These are phyloP conservation scores for Tephrocybe sp. DNA, from an alignment of 768 basidiomycete species.

Conservation along the genomic window DNA sequence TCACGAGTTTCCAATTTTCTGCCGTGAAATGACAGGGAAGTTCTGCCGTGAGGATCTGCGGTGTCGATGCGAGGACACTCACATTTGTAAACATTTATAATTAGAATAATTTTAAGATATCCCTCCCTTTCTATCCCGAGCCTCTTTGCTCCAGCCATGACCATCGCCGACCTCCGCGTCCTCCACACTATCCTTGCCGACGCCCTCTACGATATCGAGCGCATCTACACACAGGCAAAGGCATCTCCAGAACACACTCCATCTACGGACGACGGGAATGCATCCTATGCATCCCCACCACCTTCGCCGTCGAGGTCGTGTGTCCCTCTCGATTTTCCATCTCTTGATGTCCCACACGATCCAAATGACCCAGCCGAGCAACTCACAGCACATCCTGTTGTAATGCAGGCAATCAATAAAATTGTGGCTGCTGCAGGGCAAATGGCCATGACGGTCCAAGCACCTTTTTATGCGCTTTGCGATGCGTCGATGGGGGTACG, in stretches of 20 bases:
- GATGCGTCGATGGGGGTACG: slow-evolving; percentile 72
- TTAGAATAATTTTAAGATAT: slow-evolving; percentile 10
- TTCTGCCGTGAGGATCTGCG: slow-evolving; percentile 16
- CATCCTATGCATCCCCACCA: slow-evolving; percentile 31
- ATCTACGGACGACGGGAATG: background rate
- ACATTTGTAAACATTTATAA: slow-evolving; percentile 13
- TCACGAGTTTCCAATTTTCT: slow-evolving; percentile 7
- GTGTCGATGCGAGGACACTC: slow-evolving; percentile 7
- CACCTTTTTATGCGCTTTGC: slow-evolving; percentile 70
- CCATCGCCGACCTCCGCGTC: slow-evolving; percentile 62
- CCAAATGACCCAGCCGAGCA: slow-evolving; percentile 48
- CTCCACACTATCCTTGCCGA: slow-evolving; percentile 68
- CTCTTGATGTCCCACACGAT: slow-evolving; percentile 48
- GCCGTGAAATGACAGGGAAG: slow-evolving; percentile 20
- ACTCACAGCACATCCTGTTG: slow-evolving; percentile 59
- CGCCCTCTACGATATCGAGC: slow-evolving; percentile 69
- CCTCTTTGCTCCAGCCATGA: slow-evolving; percentile 35
- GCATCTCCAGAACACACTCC: slow-evolving; percentile 8
- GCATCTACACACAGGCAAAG: slow-evolving; percentile 42
- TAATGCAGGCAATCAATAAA: slow-evolving; percentile 57
- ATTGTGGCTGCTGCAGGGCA: slow-evolving; percentile 74
- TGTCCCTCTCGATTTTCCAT: slow-evolving; percentile 52
- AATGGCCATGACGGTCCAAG: slow-evolving; percentile 61
- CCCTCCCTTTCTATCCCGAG: slow-evolving; percentile 1
- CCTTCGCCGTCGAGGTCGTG: slow-evolving; percentile 26